Percentiles rank a stretch among this genome's conserved stretches.
phyloP scores from a whole-genome alignment of 306 rosid genomes.

The Quercus dentata region DNA sequence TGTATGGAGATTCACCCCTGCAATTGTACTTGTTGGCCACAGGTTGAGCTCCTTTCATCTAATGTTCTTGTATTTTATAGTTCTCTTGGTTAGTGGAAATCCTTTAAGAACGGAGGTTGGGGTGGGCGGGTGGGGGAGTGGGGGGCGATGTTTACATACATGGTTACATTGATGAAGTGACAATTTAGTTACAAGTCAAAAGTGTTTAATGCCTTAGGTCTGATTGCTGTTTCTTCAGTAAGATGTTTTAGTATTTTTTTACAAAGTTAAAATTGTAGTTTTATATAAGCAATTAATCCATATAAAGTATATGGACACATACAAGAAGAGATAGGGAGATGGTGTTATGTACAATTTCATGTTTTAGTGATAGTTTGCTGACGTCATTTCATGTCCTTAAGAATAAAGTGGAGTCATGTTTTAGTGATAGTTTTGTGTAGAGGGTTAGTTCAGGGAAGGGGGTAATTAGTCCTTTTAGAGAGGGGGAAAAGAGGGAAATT shows the following conservation, averaged over 20 bases:
- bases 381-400: not conserved
- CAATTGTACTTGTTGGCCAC: constrained; percentile 59
- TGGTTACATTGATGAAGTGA: not conserved
- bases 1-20: constrained; percentile 82
- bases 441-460: not conserved
- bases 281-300: not conserved
- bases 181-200: not conserved
- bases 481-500: not conserved
- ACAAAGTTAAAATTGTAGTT: not conserved
- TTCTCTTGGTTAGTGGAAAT: not conserved
- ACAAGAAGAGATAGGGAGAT: not conserved
- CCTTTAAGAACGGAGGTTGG: not conserved
- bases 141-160: not conserved
- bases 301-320: not conserved
- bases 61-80: constrained; percentile 4
- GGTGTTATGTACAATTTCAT: not conserved
- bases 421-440: not conserved
- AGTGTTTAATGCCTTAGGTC: not conserved
- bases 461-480: too few species aligned
- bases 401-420: not conserved
- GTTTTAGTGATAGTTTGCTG: not conserved
- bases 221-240: not conserved
- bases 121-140: too few species aligned
- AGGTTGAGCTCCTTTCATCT: constrained; percentile 45
- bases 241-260: not conserved